These are phyloP conservation scores for Solanum ossicruentum DNA, from an alignment of 257 asterid species.

Conservation along the genomic window DNA sequence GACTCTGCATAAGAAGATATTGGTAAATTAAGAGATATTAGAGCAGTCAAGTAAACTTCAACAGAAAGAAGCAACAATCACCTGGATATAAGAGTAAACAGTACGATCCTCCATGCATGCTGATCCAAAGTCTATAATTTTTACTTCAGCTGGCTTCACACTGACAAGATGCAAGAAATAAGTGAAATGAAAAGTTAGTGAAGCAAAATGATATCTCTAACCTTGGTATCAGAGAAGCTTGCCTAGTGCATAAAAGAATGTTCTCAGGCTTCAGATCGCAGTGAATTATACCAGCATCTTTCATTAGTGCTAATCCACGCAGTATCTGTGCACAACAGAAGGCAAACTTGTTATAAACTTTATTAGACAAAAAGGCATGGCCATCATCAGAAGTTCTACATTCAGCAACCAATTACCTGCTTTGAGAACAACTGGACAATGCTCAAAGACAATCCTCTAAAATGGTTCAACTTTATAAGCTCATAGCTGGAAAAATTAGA, in stretches of 20 bases:
- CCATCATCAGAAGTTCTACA: neutral
- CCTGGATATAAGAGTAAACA: slow-evolving; percentile 98
- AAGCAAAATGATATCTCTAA: neutral
- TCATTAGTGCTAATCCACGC: slow-evolving; percentile 87
- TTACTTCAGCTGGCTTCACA: slow-evolving; percentile 83
- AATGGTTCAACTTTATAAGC: slow-evolving; percentile 85
- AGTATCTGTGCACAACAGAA: slow-evolving; percentile 40
- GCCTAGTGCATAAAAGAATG: slow-evolving; percentile 92
- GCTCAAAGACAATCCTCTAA: slow-evolving; percentile 87
- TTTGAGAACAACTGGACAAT: slow-evolving; percentile 92
- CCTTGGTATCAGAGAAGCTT: slow-evolving; percentile 21
- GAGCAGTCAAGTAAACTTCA: slow-evolving; percentile 2
- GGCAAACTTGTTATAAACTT: slow-evolving; percentile 3
- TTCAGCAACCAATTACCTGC: slow-evolving; percentile 50
- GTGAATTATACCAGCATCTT: slow-evolving; percentile 92
- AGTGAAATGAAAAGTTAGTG: neutral
- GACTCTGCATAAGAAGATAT: slow-evolving; percentile 58
- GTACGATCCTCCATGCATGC: slow-evolving; percentile 96
- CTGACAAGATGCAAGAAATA: slow-evolving; percentile 39
- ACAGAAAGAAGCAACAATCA: slow-evolving; percentile 8
- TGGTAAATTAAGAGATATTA: slow-evolving; percentile 9
- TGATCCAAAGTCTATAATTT: slow-evolving; percentile 97
- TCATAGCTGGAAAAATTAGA: slow-evolving; percentile 54
- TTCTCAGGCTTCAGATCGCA: slow-evolving; percentile 98
- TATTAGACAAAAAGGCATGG: neutral